Conservation (phyloP, 2,329 filamentous ascomycete species). For the Trematosphaeria pertusa region DNA sequence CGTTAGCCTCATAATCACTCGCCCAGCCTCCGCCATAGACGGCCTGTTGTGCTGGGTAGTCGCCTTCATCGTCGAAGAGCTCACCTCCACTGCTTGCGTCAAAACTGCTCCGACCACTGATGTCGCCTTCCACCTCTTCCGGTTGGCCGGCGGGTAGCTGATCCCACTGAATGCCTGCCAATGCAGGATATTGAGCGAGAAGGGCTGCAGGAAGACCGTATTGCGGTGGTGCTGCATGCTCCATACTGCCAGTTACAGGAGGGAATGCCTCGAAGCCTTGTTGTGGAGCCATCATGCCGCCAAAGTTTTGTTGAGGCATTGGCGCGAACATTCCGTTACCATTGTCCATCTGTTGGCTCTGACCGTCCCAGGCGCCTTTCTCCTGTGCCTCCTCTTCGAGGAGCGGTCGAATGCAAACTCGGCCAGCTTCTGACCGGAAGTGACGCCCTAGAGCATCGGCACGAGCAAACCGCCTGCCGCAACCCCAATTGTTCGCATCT, state of each 20-base stretch:
- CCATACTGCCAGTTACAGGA: constrained; percentile 27
- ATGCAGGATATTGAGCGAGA: constrained; percentile 87
- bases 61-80: constrained; percentile 74
- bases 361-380: constrained; percentile 66
- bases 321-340: constrained; percentile 52
- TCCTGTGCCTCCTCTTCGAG: constrained; percentile 93
- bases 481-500: constrained; percentile 85
- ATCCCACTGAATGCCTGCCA: constrained; percentile 90
- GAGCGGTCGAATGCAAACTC: constrained; percentile 96
- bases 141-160: constrained; percentile 69
- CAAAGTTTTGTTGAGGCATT: constrained; percentile 38
- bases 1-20: constrained; percentile 41
- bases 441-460: constrained; percentile 93
- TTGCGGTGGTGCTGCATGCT: constrained; percentile 38
- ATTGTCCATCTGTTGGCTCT: constrained; percentile 63
- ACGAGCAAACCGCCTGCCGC: constrained; percentile 88
- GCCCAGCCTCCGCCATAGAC: constrained; percentile 43
- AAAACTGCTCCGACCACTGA: constrained; percentile 81
- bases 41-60: constrained; percentile 46
- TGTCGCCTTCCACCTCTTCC: constrained; percentile 65
- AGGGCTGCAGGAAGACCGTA: constrained; percentile 82
- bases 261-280: constrained; percentile 43
- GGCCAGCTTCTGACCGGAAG: constrained; percentile 93
- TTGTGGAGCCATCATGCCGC: constrained; percentile 43
- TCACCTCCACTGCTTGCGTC: constrained; percentile 72